Evolutionary conservation across 257 asterid species (phyloP), one percentile per base, ranked within the genome.

Genomic region (Coffea canephora): DNA sequence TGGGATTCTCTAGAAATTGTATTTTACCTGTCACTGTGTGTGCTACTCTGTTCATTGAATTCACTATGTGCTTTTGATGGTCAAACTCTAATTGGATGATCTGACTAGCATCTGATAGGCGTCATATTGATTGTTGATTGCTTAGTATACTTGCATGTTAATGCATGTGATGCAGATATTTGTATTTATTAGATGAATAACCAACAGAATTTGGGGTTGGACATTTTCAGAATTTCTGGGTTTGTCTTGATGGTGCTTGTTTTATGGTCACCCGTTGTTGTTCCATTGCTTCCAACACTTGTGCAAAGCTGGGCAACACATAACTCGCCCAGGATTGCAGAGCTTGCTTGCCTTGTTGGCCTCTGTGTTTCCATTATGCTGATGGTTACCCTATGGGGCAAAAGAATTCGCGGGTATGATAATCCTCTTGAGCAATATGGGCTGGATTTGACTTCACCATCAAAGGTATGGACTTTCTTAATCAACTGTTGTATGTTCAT

Each of bases 261-360:
- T 83, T 90, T 96, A 43, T 96, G 99, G 97, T 90, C 98, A 66
- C 99, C 99, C 25, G 82, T 96, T 76, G 81, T 89, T 52, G 77
- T 96, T 86, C 99, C 99, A 19, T 83, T 94, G 91, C 93, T 96
- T 69, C 98, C 98, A 43, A 81, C 97, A 61, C 88, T 96, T 74
- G 84, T 94, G 78, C 97, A 85, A 86, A 87, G 91, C 83, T 94
- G 99, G 99, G 87, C 90, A 79, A 82, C 92, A n/a, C 85, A 49
- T 76, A 86, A 70, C 46, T 89, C 96, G 77, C 89, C 90, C 48
- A 87, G 81, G 85, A 75, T 91, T 80, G 92, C 87, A 54, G 97
- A 96, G 87, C 82, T 90, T 83, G 88, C 91, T 84, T 90, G 99
- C 88, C 81, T 94, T 74, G 81, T 87, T 88, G 97, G 98, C 80